Conservation (phyloP, 2,329 filamentous ascomycete species). For the Phialophora macrospora region DNA sequence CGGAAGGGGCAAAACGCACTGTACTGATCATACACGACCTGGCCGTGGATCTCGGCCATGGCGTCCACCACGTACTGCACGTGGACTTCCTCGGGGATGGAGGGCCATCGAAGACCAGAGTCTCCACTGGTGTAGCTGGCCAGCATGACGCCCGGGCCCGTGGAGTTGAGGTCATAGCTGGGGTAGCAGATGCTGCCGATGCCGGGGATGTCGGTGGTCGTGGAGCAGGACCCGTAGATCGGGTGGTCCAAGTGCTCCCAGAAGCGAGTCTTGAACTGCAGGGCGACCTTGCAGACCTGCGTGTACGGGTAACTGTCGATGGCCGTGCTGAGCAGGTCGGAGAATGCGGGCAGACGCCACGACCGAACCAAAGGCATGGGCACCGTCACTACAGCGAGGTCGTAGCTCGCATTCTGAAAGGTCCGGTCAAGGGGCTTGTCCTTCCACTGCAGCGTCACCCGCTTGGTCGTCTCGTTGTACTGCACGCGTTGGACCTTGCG, state of each 20-base stretch:
- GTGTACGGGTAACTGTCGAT: constrained; percentile 57
- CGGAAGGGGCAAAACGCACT: constrained; percentile 42
- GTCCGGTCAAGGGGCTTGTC: constrained; percentile 44
- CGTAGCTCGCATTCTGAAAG: constrained; percentile 59
- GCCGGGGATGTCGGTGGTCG: constrained; percentile 62
- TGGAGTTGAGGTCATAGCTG: constrained; percentile 68
- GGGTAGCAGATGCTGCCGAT: constrained; percentile 70
- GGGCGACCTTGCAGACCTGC: constrained; percentile 62
- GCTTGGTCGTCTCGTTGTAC: constrained; percentile 57
- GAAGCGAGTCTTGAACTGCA: constrained; percentile 70
- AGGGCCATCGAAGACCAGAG: constrained; percentile 52
- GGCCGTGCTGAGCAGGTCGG: constrained; percentile 55
- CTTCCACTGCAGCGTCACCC: constrained; percentile 65
- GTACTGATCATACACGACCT: constrained; percentile 63
- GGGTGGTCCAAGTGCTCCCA: constrained; percentile 60
- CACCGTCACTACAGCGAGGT: constrained; percentile 69
- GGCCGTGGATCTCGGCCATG: constrained; percentile 70
- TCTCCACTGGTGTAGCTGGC: constrained; percentile 58
- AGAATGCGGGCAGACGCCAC: constrained; percentile 63
- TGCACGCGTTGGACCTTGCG: constrained; percentile 62
- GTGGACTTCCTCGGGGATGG: constrained; percentile 63
- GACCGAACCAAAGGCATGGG: constrained; percentile 69
- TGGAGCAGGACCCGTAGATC: constrained; percentile 69
- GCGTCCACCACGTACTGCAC: constrained; percentile 67
- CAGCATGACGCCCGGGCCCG: constrained; percentile 65